Base-by-base conservation (phyloP, 768 basidiomycete species). In the Pulveroboletus sp. region DNA sequence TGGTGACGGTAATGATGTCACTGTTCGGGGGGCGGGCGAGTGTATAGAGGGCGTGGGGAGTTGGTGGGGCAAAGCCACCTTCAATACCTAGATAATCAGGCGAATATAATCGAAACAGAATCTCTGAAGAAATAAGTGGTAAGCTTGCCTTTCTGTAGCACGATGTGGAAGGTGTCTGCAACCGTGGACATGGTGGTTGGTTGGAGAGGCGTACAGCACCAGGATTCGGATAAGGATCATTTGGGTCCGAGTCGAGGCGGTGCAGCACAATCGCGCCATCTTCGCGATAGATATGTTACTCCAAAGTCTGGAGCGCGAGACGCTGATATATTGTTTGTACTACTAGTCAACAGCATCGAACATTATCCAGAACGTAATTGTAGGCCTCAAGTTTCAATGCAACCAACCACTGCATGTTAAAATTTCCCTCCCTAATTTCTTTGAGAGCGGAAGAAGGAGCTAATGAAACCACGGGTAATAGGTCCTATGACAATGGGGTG, bases 31-130 rank as follows among this genome's bases (percentile, higher is more conserved):
- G 4, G 39, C 74, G 70, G 19, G 79, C 75, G 54, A 90, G 58
- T 21, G 72, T 73, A 61, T 80, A 72, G 58, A 84, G 68, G 13
- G 78, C 80, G 23, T 67, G 67, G 4, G 85, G 82, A 7, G 72
- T 82, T 4, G 89, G 82, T 0, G 86, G 84, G 12, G 79, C 80
- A 60, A 91, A 87, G 35, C 89, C 89, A 25, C 88, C 88, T 12
- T 71, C 65, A 62, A 90, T 90, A 50, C 89, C 89, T 90, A 59
- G 7, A 47, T n/a, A 12, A 19, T 14, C 16, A n/a, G 29, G 6
- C 25, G 39, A 29, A n/a, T 19, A 11, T 31, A 35, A 37, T 37
- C 38, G 29, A 38, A 10, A 7, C n/a, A n/a, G n/a, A n/a, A n/a
- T n/a, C n/a, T 29, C 2, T 3, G 20, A 20, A 6, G 0, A 21